These are phyloP conservation scores for Priceomyces medius DNA, from an alignment of 805 yeast genomes.

Conservation along the genomic window DNA sequence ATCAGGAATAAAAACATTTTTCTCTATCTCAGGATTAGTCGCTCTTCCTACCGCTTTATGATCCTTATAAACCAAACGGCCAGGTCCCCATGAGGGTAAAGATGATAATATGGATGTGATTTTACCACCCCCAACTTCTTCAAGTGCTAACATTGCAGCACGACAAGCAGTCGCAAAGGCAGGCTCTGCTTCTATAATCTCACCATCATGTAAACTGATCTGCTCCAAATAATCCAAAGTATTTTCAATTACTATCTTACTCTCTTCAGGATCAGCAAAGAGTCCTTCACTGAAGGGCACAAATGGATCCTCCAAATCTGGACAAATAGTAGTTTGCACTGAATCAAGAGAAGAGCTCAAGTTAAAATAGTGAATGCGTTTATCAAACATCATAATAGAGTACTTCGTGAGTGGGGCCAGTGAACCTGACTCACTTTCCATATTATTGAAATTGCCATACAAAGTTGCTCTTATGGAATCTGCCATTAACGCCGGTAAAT, in stretches of 20 bases:
- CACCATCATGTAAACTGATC: slow-evolving; percentile 35
- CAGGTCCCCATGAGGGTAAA: slow-evolving; percentile 81
- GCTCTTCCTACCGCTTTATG: slow-evolving; percentile 38
- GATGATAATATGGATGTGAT: slow-evolving; percentile 65
- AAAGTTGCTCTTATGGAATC: slow-evolving; percentile 66
- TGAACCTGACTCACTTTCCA: slow-evolving; percentile 24
- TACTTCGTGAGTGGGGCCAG: slow-evolving; percentile 46
- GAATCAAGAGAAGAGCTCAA: slow-evolving; percentile 55
- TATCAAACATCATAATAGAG: slow-evolving; percentile 76
- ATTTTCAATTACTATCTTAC: slow-evolving; percentile 61
- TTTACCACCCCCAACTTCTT: slow-evolving; percentile 77
- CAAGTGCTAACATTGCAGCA: slow-evolving; percentile 63
- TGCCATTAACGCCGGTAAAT: slow-evolving; percentile 60
- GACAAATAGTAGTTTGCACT: slow-evolving; percentile 57
- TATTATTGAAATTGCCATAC: slow-evolving; percentile 8
- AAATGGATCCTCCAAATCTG: slow-evolving; percentile 76
- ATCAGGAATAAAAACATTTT: slow-evolving; percentile 56
- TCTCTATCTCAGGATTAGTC: slow-evolving; percentile 43
- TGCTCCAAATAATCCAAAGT: slow-evolving; percentile 63
- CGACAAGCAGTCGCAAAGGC: slow-evolving; percentile 78
- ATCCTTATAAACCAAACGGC: slow-evolving; percentile 53
- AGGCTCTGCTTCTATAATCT: slow-evolving; percentile 53
- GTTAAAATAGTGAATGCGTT: slow-evolving; percentile 69
- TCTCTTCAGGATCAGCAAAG: slow-evolving; percentile 75
- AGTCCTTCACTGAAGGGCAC: slow-evolving; percentile 77